phyloP scores from a whole-genome alignment of 257 asterid genomes.

The Paraleonurus japonicus region DNA sequence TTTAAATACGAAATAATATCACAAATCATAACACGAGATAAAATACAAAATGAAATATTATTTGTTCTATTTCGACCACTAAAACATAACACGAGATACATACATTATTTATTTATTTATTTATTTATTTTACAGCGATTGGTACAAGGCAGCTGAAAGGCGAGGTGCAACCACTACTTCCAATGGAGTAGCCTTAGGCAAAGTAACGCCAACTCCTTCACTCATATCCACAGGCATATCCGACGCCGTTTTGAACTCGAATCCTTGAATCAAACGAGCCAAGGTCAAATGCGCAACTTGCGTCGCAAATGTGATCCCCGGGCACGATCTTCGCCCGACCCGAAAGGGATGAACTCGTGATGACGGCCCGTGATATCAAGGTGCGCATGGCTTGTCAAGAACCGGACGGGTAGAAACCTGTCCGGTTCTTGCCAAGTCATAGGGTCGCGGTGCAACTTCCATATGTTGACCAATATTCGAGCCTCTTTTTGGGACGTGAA shows the following conservation, averaged over 20 bases:
- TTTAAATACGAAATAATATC: neutral
- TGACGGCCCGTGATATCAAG: slow-evolving; percentile 41
- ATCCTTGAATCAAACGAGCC: slow-evolving; percentile 56
- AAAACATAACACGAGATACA: too few species aligned
- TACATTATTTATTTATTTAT: too few species aligned
- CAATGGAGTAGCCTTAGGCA: slow-evolving; percentile 44
- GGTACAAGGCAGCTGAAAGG: neutral
- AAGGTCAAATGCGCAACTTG: slow-evolving; percentile 43
- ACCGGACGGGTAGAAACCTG: slow-evolving; percentile 47
- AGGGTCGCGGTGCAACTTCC: slow-evolving; percentile 60
- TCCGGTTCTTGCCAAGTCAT: slow-evolving; percentile 46
- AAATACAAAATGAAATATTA: too few species aligned
- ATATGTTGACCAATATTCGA: slow-evolving; percentile 34
- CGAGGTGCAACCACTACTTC: slow-evolving; percentile 38
- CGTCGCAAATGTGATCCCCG: slow-evolving; percentile 43
- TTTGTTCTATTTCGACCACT: too few species aligned
- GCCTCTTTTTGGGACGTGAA: slow-evolving; percentile 39
- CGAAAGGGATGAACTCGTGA: slow-evolving; percentile 56
- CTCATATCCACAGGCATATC: slow-evolving; percentile 44
- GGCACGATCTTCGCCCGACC: slow-evolving; percentile 57
- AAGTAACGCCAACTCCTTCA: slow-evolving; percentile 44
- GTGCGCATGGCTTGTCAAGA: slow-evolving; percentile 35
- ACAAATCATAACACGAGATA: neutral
- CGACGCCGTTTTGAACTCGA: slow-evolving; percentile 29
- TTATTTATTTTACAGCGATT: too few species aligned